Percentiles rank a stretch among this genome's conserved stretches.
Conservation (phyloP, 352 stramenopile species). For the Pythium rhizo-oryzae region DNA sequence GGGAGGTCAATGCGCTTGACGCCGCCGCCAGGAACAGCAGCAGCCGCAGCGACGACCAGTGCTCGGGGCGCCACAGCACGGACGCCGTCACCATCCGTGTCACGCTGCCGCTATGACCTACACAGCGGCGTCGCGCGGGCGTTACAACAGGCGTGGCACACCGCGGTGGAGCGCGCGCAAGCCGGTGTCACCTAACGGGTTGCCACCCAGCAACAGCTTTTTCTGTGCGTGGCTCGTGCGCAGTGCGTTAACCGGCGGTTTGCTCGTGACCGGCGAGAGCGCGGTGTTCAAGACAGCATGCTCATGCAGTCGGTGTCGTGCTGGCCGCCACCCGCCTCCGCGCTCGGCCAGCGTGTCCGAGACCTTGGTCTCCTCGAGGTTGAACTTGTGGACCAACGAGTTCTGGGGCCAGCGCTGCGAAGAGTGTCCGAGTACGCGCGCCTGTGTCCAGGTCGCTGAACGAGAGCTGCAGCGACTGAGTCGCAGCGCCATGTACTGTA, state of each 20-base stretch:
- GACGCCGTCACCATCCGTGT: no score
- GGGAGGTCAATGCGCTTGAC: no score
- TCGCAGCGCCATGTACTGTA: constrained; percentile 50
- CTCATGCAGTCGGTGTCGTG: constrained; percentile 47
- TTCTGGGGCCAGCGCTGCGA: constrained; percentile 61
- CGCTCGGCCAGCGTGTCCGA: constrained; percentile 39
- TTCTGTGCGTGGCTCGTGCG: constrained; percentile 46
- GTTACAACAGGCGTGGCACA: no score
- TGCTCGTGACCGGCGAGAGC: constrained; percentile 38
- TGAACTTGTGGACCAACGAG: constrained; percentile 62
- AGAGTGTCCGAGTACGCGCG: constrained; percentile 44
- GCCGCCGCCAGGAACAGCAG: no score
- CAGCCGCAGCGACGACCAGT: no score
- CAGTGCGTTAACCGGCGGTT: constrained; percentile 46
- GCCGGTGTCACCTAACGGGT: constrained; percentile 58
- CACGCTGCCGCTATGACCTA: no score
- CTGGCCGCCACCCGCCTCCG: constrained; percentile 51
- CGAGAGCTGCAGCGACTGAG: constrained; percentile 67
- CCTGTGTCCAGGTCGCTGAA: constrained; percentile 50
- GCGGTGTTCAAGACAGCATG: constrained; percentile 75
- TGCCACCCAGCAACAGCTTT: constrained; percentile 57
- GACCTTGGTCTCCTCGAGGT: constrained; percentile 74
- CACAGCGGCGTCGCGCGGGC: no score
- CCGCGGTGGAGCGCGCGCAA: constrained; percentile 22
- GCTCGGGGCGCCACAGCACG: no score